Evolutionary conservation across 345 rosid genomes (phyloP), one percentile per base, ranked within the genome.

Genomic region (Geranium brycei): DNA sequence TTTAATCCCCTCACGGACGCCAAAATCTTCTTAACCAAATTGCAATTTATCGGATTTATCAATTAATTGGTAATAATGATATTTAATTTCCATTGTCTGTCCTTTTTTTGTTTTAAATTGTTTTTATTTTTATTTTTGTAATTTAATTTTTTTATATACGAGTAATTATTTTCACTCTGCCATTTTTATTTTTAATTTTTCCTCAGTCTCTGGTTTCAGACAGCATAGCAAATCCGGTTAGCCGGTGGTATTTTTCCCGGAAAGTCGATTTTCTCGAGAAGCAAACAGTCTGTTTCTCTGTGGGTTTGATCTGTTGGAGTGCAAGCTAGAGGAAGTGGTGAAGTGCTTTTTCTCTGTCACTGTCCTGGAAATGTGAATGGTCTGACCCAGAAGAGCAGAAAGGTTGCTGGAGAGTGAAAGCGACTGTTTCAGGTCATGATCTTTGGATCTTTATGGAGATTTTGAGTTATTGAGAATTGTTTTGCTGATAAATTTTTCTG

Each of bases 1-100:
- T 78, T 60, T 72, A 71, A 63, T 74, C 75, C 57, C 61, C 59
- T 73, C 67, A 72, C 95, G 91, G 91, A 88, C 86, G 79, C 76
- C 75, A 85, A 87, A 72, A 30, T 71, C 64, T 71, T 69, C 78
- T 85, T 67, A 85, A 85, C 85, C 79, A 72, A 70, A 78, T 58
- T 79, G 71, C 62, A 82, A 4, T 71, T 78, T 80, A 75, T 75
- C 73, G 69, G 80, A 17, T 71, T 78, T 78, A 75, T 75, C 73
- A 70, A 81, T 68, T 79, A 76, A 77, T 75, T 77, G 64, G 62
- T 64, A 75, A 67, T 23, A 35, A 17, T 55, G 57, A 30, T 28
- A 23, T 23, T 55, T 60, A 19, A 38, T 59, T 10, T 23, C 28
- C 28, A 23, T 23, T 23, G 28, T 23, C 28, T 23, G 28, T 23